Evolutionary conservation across 1,284 basidiomycete genomes (phyloP).

Genomic region (Melanopsichium pennsylvanicum): DNA sequence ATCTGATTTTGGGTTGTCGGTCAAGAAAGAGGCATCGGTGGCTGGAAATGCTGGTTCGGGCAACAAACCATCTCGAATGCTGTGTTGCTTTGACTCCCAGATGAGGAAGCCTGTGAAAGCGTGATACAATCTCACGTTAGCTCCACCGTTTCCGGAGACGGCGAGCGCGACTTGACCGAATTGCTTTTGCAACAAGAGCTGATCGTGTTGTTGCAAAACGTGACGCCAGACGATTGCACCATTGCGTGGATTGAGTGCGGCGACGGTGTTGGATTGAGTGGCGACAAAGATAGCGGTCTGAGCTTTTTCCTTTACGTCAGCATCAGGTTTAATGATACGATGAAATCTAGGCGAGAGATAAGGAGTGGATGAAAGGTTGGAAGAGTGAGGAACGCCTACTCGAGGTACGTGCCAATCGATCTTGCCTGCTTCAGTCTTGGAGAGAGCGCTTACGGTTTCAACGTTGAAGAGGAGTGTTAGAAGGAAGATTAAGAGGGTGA

Average conservation of each 20-base stretch:
- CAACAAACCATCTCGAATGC: conserved; percentile 30
- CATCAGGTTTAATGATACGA: conserved; percentile 60
- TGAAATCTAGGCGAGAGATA: conserved; percentile 62
- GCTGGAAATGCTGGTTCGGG: conserved; percentile 34
- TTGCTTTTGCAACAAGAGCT: conserved; percentile 75
- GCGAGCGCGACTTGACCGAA: conserved; percentile 70
- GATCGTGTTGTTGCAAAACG: conserved; percentile 75
- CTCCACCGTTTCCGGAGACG: conserved; percentile 78
- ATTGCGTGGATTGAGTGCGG: conserved; percentile 76
- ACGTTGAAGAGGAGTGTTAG: conserved; percentile 12
- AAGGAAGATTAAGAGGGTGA: conserved; percentile 20
- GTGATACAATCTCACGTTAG: conserved; percentile 77
- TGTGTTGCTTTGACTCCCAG: conserved; percentile 70
- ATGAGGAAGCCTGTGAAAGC: conserved; percentile 74
- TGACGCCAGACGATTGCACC: conserved; percentile 85
- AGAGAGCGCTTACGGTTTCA: conserved; percentile 16
- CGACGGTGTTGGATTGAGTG: conserved; percentile 80
- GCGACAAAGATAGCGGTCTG: conserved; percentile 74
- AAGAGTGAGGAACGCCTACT: conserved; percentile 43
- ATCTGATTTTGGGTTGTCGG: conserved; percentile 14
- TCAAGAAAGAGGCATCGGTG: conserved; percentile 49
- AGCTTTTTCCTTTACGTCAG: conserved; percentile 60
- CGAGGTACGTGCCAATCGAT: conserved; percentile 52
- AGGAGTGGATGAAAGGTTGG: conserved; percentile 33
- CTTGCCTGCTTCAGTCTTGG: conserved; percentile 42